These are phyloP conservation scores for Ascochyta fabae DNA, from an alignment of 2,329 filamentous ascomycete genomes.

Conservation along the genomic window DNA sequence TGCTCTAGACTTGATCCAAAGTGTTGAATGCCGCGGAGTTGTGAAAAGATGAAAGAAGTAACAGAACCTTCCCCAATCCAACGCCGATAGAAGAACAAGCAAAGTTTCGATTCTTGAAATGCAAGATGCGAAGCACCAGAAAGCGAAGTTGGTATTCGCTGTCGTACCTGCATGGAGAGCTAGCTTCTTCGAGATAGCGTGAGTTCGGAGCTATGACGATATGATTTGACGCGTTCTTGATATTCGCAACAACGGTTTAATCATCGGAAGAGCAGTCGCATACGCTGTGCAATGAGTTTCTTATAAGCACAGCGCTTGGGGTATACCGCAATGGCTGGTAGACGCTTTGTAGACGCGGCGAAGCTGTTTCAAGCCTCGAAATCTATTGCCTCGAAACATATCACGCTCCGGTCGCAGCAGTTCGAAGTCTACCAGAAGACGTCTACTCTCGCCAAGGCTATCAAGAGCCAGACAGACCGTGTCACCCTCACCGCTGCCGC, in stretches of 20 bases:
- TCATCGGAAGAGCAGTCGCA: neutral
- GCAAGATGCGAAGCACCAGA: neutral
- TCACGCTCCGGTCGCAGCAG: constrained; percentile 65
- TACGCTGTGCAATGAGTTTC: neutral
- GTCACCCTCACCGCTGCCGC: constrained; percentile 67
- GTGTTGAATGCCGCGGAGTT: constrained; percentile 6
- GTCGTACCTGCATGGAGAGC: constrained; percentile 15
- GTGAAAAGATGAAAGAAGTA: constrained; percentile 6
- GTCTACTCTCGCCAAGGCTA: constrained; percentile 67
- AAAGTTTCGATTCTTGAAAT: constrained; percentile 2
- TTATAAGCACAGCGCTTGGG: neutral
- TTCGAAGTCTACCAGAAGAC: constrained; percentile 69
- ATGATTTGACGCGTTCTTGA: constrained; percentile 1
- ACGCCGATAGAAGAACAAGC: constrained; percentile 8
- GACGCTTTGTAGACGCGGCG: constrained; percentile 59
- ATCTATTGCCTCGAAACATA: constrained; percentile 60
- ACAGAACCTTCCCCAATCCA: constrained; percentile 3
- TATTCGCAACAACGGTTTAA: neutral
- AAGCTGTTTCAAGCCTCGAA: constrained; percentile 57
- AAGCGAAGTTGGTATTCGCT: constrained; percentile 13
- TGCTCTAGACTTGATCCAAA: constrained; percentile 11
- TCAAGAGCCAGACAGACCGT: constrained; percentile 67
- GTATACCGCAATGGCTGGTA: constrained; percentile 55
- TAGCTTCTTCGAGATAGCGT: constrained; percentile 9
- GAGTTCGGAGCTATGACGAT: constrained; percentile 14